phyloP scores from a whole-genome alignment of 768 basidiomycete species.

The Leccinum disarticulatum region DNA sequence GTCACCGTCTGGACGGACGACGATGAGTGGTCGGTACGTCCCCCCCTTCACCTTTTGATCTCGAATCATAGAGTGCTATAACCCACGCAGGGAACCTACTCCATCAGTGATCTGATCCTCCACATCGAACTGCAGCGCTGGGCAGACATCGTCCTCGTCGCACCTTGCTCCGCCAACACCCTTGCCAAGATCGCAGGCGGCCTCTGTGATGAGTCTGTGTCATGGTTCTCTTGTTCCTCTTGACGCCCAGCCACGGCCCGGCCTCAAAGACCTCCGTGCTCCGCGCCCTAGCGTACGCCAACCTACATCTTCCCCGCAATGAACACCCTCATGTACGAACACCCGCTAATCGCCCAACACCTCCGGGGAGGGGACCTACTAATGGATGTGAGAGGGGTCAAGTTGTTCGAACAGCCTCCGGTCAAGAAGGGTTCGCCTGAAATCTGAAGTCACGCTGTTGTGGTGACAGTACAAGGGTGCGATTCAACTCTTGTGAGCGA shows the following conservation, averaged over 20 bases:
- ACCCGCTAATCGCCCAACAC: constrained; percentile 87
- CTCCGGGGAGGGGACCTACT: constrained; percentile 36
- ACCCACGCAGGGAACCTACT: constrained; percentile 56
- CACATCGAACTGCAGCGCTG: constrained; percentile 94
- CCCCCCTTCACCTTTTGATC: not conserved
- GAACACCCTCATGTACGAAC: constrained; percentile 98
- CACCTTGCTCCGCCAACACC: constrained; percentile 97
- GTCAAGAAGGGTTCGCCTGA: not conserved
- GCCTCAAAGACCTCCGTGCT: constrained; percentile 67
- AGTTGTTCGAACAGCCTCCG: constrained; percentile 23
- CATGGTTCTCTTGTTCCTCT: not conserved
- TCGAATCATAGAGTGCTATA: no score
- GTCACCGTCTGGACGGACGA: not conserved
- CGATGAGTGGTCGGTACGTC: not conserved
- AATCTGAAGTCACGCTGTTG: not conserved
- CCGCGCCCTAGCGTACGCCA: constrained; percentile 78
- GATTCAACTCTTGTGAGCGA: not conserved
- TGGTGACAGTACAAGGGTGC: not conserved
- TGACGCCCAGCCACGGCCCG: not conserved
- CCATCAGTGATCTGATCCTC: constrained; percentile 87
- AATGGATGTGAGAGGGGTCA: constrained; percentile 28
- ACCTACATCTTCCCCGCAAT: constrained; percentile 95
- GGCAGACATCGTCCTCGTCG: constrained; percentile 94
- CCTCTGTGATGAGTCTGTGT: constrained; percentile 67
- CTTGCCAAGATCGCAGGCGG: constrained; percentile 93